Percentiles rank a stretch among this genome's conserved stretches.
Conservation (phyloP, 2,329 filamentous ascomycete species). For the Aspergillus alliaceus region DNA sequence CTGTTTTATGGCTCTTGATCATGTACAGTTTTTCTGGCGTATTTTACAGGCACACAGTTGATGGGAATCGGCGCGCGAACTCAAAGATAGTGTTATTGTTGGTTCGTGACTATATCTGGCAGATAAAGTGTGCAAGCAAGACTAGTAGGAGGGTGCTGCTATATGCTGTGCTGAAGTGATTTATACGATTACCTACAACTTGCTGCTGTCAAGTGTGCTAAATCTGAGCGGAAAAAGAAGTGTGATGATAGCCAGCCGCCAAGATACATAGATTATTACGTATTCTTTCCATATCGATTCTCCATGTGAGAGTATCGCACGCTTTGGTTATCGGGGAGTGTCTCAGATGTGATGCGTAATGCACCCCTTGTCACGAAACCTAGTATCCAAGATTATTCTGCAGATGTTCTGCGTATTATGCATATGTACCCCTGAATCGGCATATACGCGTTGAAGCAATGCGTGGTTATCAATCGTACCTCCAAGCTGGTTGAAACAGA, state of each 20-base stretch:
- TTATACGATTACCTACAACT: not conserved
- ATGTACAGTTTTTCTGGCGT: not conserved
- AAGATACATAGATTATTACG: not conserved
- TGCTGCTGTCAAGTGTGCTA: not conserved
- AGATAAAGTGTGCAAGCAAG: conserved; percentile 1
- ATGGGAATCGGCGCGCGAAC: not conserved
- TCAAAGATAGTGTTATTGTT: not conserved
- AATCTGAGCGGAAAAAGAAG: not conserved
- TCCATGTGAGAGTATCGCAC: not conserved
- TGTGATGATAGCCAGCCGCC: not conserved
- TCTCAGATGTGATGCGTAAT: too few species aligned
- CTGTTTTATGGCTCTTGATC: not conserved
- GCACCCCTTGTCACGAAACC: too few species aligned
- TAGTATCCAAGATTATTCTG: not conserved
- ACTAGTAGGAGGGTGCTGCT: too few species aligned
- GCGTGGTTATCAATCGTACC: not conserved
- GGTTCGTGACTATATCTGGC: conserved; percentile 5
- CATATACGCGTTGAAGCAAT: not conserved
- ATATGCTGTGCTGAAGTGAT: not conserved
- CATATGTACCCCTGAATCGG: not conserved
- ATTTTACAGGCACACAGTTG: not conserved
- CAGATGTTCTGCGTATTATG: too few species aligned
- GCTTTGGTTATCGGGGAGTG: too few species aligned
- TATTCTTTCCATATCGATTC: not conserved
- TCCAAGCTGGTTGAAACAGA: not conserved